Percentiles rank a stretch among this genome's conserved stretches.
phyloP scores from a whole-genome alignment of 441 rosid genomes.

The Pelargonium myrrhifolium region DNA sequence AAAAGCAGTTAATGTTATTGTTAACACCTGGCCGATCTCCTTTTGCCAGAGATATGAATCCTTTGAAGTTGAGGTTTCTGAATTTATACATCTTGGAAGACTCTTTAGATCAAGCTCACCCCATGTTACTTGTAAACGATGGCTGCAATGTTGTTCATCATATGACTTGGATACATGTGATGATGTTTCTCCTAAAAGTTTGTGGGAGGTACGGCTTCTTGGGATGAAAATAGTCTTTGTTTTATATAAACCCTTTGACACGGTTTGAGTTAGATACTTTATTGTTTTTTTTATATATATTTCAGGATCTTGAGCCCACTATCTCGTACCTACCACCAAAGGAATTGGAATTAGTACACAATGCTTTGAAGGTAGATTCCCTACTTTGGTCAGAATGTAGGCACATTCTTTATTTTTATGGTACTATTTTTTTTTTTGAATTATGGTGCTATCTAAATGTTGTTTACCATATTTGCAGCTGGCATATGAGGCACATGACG shows the following conservation, averaged over 20 bases:
- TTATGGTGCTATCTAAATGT: neutral
- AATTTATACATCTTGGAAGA: conserved; percentile 34
- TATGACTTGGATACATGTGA: conserved; percentile 34
- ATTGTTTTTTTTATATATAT: conserved; percentile 13
- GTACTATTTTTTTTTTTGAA: neutral
- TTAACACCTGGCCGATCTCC: conserved; percentile 14
- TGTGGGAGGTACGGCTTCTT: conserved; percentile 74
- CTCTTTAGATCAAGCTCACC: conserved; percentile 29
- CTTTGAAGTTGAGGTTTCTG: conserved; percentile 33
- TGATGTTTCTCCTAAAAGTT: conserved; percentile 58
- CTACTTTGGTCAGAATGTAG: neutral
- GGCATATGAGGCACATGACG: conserved; percentile 90
- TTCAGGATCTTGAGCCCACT: conserved; percentile 68
- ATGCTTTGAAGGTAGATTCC: conserved; percentile 63
- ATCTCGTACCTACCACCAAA: conserved; percentile 72
- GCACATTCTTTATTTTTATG: neutral
- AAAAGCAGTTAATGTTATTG: neutral
- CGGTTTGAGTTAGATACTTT: conserved; percentile 19
- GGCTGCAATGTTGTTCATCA: conserved; percentile 47
- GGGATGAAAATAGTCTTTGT: conserved; percentile 8
- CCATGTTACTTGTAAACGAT: conserved; percentile 40
- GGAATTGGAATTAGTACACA: conserved; percentile 70
- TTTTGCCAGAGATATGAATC: conserved; percentile 45
- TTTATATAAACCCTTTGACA: conserved; percentile 10
- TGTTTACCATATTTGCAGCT: conserved; percentile 41